Evolutionary conservation across 495 filamentous ascomycete species (phyloP), one percentile per base, ranked within the genome.

Genomic region (Talaromyces liani): DNA sequence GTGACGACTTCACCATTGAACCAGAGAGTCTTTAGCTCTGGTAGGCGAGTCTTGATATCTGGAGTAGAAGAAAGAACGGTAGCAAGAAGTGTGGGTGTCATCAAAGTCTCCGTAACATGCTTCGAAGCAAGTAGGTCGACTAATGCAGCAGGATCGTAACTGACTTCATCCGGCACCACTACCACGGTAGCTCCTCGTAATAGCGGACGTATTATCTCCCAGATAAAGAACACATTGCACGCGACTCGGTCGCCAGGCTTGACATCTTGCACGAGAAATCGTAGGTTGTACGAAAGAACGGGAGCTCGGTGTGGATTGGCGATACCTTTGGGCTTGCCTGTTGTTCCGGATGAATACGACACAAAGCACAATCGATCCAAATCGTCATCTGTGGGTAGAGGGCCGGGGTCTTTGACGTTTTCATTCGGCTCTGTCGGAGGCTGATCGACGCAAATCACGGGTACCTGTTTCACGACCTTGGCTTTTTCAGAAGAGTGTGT

Each of bases 161-260:
- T 88, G 7, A 76, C 81, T 67, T 88, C 85, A 58, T 90, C 87
- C 1, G 86, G 85, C 12, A 90, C 85, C 1, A 79, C 76, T 6
- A 90, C 80, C 4, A 87, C 85, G 2, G 87, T 88, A 3, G 86
- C 87, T 68, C 87, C 87, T 24, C 87, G 79, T 55, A 90, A 65
- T n/a, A 90, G 74, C 10, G 87, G 87, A 10, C 87, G 83, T 29
- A 90, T 63, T n/a, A 88, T 88, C 64, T 90, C 87, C 87, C 87
- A 90, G 58, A 90, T 75, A 69, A 90, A 90, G 67, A 88, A 90
- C 22, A 88, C 87, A 79, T 90, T 90, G 68, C 86, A 90, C 20
- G 87, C 87, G 10, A 88, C 86, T 2, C 87, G 83, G 64, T 88
- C 87, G 3, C 86, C 85, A 0, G 84, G 85, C 25, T 79, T 72